Evolutionary conservation across 2,329 filamentous ascomycete genomes (phyloP).

Genomic region (Aureobasidium sp.): DNA sequence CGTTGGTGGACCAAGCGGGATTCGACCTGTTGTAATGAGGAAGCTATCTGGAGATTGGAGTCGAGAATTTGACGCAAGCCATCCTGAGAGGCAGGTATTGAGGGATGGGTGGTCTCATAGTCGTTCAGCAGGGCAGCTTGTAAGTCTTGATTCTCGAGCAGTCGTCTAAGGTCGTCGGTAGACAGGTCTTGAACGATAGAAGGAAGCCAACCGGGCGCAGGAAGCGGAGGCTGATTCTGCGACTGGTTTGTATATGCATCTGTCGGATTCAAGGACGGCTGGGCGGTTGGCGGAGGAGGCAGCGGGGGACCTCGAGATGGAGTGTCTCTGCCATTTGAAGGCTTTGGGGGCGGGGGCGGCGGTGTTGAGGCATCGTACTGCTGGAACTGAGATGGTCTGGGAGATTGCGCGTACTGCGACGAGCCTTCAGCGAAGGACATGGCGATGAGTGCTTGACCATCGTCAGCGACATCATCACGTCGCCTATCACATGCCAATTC

Average conservation of each 20-base stretch:
- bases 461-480: not conserved
- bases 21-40: constrained; percentile 54
- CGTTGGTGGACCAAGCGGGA: constrained; percentile 52
- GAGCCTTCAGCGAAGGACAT: constrained; percentile 1
- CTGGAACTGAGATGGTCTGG: constrained; percentile 29
- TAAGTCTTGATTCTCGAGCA: constrained; percentile 56
- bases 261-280: constrained; percentile 16
- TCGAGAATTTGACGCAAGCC: constrained; percentile 56
- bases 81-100: constrained; percentile 55
- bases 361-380: constrained; percentile 36
- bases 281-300: constrained; percentile 33
- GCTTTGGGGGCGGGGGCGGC: constrained; percentile 40
- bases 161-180: constrained; percentile 59
- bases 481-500: constrained; percentile 6
- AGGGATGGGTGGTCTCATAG: constrained; percentile 60
- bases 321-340: constrained; percentile 33
- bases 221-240: constrained; percentile 20
- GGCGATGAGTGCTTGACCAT: not conserved
- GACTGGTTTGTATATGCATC: not conserved
- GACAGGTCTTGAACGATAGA: constrained; percentile 69
- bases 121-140: constrained; percentile 67
- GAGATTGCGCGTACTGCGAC: constrained; percentile 24
- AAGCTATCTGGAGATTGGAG: constrained; percentile 63
- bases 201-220: constrained; percentile 68
- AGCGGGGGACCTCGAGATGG: constrained; percentile 35